Evolutionary conservation across 202 grass and related monocot species (phyloP), one percentile per base, ranked within the genome.

Genomic region (Thinopyrum obtusiflorum): DNA sequence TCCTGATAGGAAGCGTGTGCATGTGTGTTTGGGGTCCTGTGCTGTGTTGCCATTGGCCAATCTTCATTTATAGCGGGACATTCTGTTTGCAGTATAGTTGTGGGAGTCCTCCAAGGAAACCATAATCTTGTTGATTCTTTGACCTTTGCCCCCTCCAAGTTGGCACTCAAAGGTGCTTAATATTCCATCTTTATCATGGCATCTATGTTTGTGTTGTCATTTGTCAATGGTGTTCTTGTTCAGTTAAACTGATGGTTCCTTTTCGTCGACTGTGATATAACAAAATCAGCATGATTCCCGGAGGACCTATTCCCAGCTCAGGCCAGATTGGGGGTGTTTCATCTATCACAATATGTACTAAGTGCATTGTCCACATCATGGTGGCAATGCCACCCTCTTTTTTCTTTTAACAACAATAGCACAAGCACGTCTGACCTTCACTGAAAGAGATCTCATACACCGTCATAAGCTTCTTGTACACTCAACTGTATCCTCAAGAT

Each of bases 1-100:
- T 90, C 81, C 84, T 87, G 85, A 77, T 81, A 84, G 85, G 81
- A 87, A 76, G 85, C 39, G 18, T 90, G 81, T 77, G 89, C 68
- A 84, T 87, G 81, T 71, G 77, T 84, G 77, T 33, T 87, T 81
- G 69, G 32, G 74, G 63, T 87, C 76, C 83, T 84, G 81, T 62
- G 69, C 77, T 81, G 49, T 78, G 68, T 87, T 87, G 81, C 76
- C 53, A 81, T 87, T 87, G 85, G 89, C 75, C 81, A 77, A 90
- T 84, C 68, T 84, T 87, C 87, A 90, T 87, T 84, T 90, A 90
- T 90, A 87, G 85, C 23, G 67, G 62, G 76, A 83, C 84, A 76
- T 80, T 84, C 35, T 68, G 21, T 87, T 61, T 87, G 68, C 68
- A 69, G 60, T 36, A 87, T 49, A 40, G 47, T 87, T 49, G 76